These are phyloP conservation scores for Quambalaria eucalypti DNA, from an alignment of 1,284 basidiomycete species.

Conservation along the genomic window DNA sequence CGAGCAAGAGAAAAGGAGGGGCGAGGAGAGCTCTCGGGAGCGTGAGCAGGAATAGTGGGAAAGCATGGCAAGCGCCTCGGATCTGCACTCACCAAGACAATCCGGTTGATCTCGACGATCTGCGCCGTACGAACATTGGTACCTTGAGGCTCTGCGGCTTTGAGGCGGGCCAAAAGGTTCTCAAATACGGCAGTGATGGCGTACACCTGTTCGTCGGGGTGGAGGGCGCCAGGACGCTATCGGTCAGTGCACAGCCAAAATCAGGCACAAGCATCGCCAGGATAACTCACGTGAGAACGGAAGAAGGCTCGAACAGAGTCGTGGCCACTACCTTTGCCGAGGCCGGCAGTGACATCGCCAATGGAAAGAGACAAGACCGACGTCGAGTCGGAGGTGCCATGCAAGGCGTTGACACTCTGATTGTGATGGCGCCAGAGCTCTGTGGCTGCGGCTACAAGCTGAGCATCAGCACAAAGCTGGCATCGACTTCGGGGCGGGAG, in stretches of 20 bases:
- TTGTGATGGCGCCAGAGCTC: slow-evolving; percentile 79
- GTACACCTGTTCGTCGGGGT: too few species aligned
- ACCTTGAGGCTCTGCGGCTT: not conserved
- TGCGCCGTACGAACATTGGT: slow-evolving; percentile 6
- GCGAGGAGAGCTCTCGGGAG: too few species aligned
- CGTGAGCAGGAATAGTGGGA: too few species aligned
- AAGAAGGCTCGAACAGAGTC: slow-evolving; percentile 80
- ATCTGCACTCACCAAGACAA: too few species aligned
- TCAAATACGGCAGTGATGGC: slow-evolving; percentile 14
- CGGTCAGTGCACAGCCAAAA: too few species aligned
- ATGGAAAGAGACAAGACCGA: slow-evolving; percentile 52
- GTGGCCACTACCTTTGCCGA: slow-evolving; percentile 49
- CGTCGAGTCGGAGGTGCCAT: not conserved
- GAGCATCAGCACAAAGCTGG: slow-evolving; percentile 70
- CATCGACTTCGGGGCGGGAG: slow-evolving; percentile 71
- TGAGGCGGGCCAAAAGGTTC: slow-evolving; percentile 11
- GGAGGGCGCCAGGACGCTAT: too few species aligned
- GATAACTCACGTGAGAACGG: slow-evolving; percentile 50
- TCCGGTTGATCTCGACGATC: slow-evolving; percentile 59
- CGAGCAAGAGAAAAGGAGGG: too few species aligned
- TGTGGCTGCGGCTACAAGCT: slow-evolving; percentile 72
- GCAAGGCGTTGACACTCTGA: slow-evolving; percentile 41
- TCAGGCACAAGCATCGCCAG: too few species aligned
- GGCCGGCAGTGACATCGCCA: slow-evolving; percentile 57
- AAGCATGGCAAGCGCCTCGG: too few species aligned